A percentile compares a stretch with the other conserved stretches of the same genome.
These are phyloP conservation scores for Saturnispora besseyi DNA, from an alignment of 805 yeast genomes.

Conservation along the genomic window DNA sequence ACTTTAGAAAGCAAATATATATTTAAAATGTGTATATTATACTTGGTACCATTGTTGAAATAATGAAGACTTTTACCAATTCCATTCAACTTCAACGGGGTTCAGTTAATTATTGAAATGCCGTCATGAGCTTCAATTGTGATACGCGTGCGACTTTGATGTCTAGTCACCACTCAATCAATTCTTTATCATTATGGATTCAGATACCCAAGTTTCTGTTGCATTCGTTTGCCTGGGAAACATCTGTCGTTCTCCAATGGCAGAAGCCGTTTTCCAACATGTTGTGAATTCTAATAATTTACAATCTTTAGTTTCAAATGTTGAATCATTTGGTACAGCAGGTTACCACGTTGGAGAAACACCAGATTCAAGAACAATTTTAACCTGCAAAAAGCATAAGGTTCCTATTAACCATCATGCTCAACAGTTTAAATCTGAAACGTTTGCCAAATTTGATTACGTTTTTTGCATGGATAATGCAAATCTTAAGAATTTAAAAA, in stretches of 20 bases:
- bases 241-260: constrained; percentile 96
- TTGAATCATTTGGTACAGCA: constrained; percentile 87
- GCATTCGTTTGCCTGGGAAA: constrained; percentile 91
- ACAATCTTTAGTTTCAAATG: constrained; percentile 35
- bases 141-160: not conserved
- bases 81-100: too few species aligned
- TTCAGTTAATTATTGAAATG: not conserved
- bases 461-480: constrained; percentile 64
- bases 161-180: not conserved
- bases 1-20: too few species aligned
- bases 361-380: constrained; percentile 69
- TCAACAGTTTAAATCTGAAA: constrained; percentile 49
- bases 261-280: constrained; percentile 81
- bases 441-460: constrained; percentile 55
- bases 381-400: constrained; percentile 59
- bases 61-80: too few species aligned
- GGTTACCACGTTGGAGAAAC: constrained; percentile 75
- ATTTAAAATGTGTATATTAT: too few species aligned
- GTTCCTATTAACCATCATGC: constrained; percentile 71
- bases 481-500: constrained; percentile 42
- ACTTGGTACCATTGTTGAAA: too few species aligned
- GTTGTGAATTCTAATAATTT: constrained; percentile 45
- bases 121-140: not conserved
- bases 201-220: constrained; percentile 28
- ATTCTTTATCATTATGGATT: not conserved